These are phyloP conservation scores for Inga oerstediana DNA, from an alignment of 306 rosid species.

Conservation along the genomic window DNA sequence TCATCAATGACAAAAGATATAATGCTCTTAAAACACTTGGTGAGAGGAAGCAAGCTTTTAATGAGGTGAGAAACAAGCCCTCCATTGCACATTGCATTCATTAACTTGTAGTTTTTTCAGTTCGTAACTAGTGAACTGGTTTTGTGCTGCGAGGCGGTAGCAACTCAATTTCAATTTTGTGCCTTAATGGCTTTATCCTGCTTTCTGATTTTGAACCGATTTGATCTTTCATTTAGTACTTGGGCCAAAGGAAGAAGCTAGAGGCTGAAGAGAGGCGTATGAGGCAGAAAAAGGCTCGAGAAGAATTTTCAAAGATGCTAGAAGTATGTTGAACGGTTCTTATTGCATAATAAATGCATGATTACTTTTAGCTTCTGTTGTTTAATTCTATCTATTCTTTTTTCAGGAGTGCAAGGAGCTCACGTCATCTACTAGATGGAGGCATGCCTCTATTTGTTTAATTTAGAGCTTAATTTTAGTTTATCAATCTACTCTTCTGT, in stretches of 20 bases:
- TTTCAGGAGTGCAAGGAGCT: conserved; percentile 95
- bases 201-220: conserved; percentile 40
- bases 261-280: conserved; percentile 98
- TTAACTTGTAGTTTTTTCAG: conserved; percentile 7
- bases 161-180: conserved; percentile 21
- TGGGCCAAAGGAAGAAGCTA: conserved; percentile 95
- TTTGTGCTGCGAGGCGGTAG: conserved; percentile 2
- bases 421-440: conserved; percentile 91
- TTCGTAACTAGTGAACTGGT: conserved; percentile 19
- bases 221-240: conserved; percentile 59
- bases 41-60: conserved; percentile 97
- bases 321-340: conserved; percentile 71
- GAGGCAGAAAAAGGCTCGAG: conserved; percentile 94
- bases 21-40: conserved; percentile 93
- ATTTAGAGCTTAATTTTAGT: conserved; percentile 21
- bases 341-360: not conserved
- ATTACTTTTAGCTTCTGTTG: conserved; percentile 25
- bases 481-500: not conserved
- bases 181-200: not conserved
- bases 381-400: conserved; percentile 28
- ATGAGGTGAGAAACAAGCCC: conserved; percentile 71
- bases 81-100: conserved; percentile 19
- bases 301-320: conserved; percentile 94
- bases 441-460: conserved; percentile 45
- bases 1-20: conserved; percentile 88